phyloP scores from a whole-genome alignment of 495 filamentous ascomycete species.

The Penicillium waksmanii region DNA sequence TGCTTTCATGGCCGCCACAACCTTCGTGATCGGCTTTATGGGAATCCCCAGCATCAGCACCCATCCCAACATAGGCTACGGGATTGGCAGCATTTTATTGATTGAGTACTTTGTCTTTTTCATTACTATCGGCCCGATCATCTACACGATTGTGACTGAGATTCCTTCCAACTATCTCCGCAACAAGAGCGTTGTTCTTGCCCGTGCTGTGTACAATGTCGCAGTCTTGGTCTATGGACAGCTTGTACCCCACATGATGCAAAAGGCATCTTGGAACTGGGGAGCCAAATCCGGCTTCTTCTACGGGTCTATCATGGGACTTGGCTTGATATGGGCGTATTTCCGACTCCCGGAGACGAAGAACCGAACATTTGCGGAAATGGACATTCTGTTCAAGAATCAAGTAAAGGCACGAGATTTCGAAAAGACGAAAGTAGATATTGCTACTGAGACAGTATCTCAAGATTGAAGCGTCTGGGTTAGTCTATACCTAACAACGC shows the following conservation, averaged over 20 bases:
- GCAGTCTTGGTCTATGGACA: constrained; percentile 63
- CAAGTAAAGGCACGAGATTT: constrained; percentile 15
- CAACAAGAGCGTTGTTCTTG: constrained; percentile 66
- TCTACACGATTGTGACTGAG: constrained; percentile 72
- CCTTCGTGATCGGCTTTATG: constrained; percentile 67
- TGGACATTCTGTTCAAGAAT: constrained; percentile 40
- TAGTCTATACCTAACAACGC: too few species aligned
- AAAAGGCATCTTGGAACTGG: constrained; percentile 67
- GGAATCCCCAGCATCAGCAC: constrained; percentile 53
- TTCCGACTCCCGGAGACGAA: constrained; percentile 69
- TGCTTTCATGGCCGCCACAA: constrained; percentile 56
- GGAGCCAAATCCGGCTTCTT: constrained; percentile 69
- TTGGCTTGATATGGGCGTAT: constrained; percentile 65
- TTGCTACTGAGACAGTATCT: constrained; percentile 13
- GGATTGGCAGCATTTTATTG: constrained; percentile 57
- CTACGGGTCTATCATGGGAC: constrained; percentile 65
- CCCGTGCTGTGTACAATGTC: constrained; percentile 67
- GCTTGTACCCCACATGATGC: constrained; percentile 67
- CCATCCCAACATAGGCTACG: constrained; percentile 29
- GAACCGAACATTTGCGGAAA: constrained; percentile 65
- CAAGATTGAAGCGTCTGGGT: constrained; percentile 4
- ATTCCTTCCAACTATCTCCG: constrained; percentile 66
- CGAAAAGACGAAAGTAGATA: constrained; percentile 13
- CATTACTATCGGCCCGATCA: constrained; percentile 69
- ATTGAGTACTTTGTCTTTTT: constrained; percentile 68